phyloP scores from a whole-genome alignment of 257 asterid genomes.

The Henckelia pumila region DNA sequence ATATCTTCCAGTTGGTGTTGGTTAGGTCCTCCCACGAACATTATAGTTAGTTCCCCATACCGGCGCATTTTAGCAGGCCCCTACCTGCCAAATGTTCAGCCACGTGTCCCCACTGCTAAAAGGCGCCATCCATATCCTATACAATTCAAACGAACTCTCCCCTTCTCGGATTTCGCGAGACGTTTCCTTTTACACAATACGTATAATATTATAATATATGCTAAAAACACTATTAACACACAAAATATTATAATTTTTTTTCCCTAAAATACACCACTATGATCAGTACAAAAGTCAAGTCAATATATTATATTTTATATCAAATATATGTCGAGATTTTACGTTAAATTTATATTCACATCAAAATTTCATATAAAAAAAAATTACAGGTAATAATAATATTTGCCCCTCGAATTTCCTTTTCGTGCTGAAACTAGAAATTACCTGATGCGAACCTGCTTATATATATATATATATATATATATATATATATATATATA shows the following conservation, averaged over 20 bases:
- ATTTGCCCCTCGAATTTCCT: constrained; percentile 28
- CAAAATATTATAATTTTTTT: too few relatives aligned
- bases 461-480: constrained; percentile 21
- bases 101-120: constrained; percentile 36
- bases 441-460: constrained; percentile 26
- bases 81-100: constrained; percentile 25
- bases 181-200: constrained; percentile 17
- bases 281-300: background rate
- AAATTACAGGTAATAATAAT: constrained; percentile 23
- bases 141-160: constrained; percentile 20
- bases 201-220: background rate
- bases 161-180: constrained; percentile 20
- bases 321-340: too few relatives aligned
- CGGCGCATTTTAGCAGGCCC: constrained; percentile 35
- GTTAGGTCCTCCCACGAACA: too few relatives aligned
- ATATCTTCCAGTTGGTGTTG: background rate
- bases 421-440: constrained; percentile 43
- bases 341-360: background rate
- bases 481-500: too few relatives aligned
- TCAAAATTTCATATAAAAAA: background rate
- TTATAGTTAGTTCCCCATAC: background rate
- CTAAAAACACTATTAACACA: background rate
- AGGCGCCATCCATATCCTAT: constrained; percentile 29
- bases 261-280: background rate
- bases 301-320: too few relatives aligned